These are phyloP conservation scores for Casuarina cunninghamiana DNA, from an alignment of 306 rosid species.

Conservation along the genomic window DNA sequence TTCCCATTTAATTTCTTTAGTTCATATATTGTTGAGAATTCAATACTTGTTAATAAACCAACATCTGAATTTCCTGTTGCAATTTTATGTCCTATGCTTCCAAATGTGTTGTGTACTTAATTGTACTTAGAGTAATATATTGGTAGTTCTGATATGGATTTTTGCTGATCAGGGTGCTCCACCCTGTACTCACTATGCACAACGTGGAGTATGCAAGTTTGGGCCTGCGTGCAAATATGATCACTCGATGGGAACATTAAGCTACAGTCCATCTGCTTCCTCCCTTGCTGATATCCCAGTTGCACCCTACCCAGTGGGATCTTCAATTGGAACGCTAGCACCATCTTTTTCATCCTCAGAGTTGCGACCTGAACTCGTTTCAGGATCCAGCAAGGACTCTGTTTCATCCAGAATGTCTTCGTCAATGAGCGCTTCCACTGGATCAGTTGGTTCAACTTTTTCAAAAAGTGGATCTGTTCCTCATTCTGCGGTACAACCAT, in stretches of 20 bases:
- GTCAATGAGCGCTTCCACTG: conserved; percentile 71
- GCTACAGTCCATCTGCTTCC: conserved; percentile 92
- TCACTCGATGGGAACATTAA: conserved; percentile 83
- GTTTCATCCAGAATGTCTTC: conserved; percentile 74
- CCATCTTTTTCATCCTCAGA: conserved; percentile 91
- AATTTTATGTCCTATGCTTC: background rate
- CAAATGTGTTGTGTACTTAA: background rate
- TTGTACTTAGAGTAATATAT: conserved; percentile 12
- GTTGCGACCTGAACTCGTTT: conserved; percentile 67
- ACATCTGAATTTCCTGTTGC: background rate
- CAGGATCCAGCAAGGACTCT: conserved; percentile 73
- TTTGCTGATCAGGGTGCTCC: conserved; percentile 80
- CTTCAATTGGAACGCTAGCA: conserved; percentile 80
- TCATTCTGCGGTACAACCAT: conserved; percentile 55
- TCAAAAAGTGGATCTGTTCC: conserved; percentile 54
- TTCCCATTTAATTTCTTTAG: background rate
- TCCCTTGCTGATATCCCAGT: conserved; percentile 92
- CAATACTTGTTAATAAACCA: background rate
- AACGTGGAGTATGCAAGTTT: conserved; percentile 87
- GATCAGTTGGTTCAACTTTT: conserved; percentile 72
- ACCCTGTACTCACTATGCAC: conserved; percentile 82
- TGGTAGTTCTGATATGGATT: conserved; percentile 27
- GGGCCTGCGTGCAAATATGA: conserved; percentile 90
- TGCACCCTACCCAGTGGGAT: conserved; percentile 93
- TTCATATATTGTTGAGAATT: background rate